These are phyloP conservation scores for Quercus parvula DNA, from an alignment of 306 rosid species.

Conservation along the genomic window DNA sequence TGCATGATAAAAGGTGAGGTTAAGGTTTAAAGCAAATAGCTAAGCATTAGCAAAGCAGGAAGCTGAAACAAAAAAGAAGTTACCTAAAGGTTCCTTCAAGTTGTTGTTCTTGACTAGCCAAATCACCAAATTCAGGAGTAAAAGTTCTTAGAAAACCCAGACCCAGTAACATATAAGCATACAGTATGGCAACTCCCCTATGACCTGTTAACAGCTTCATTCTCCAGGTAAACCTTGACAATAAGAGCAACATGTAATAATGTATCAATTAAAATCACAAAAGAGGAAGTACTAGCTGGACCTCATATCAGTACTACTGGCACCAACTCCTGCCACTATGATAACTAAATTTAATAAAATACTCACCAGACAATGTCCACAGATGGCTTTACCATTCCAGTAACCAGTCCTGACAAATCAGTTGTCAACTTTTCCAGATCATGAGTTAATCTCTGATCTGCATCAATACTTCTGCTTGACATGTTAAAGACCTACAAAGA, in stretches of 20 bases:
- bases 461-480: constrained; percentile 78
- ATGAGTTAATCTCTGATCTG: constrained; percentile 95
- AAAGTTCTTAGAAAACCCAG: constrained; percentile 81
- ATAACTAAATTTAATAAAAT: constrained; percentile 10
- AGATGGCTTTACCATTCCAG: constrained; percentile 95
- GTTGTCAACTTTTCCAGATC: constrained; percentile 87
- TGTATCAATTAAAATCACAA: constrained; percentile 2
- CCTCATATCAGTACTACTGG: constrained; percentile 10
- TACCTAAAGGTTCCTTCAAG: constrained; percentile 98
- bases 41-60: constrained; percentile 14
- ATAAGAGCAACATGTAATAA: constrained; percentile 4
- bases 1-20: constrained; percentile 23
- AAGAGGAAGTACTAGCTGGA: constrained; percentile 5
- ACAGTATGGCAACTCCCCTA: constrained; percentile 91
- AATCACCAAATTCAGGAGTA: constrained; percentile 97
- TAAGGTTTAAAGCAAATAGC: constrained; percentile 15
- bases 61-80: constrained; percentile 19
- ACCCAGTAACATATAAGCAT: constrained; percentile 94
- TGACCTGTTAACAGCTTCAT: constrained; percentile 95
- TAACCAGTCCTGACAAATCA: constrained; percentile 90
- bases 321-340: constrained; percentile 8
- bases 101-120: constrained; percentile 85
- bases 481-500: constrained; percentile 82
- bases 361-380: constrained; percentile 97
- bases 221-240: constrained; percentile 98